Percentiles rank a stretch among this genome's conserved stretches.
These are phyloP conservation scores for Yamadazyma ubonensis DNA, from an alignment of 805 yeast genomes.

Conservation along the genomic window DNA sequence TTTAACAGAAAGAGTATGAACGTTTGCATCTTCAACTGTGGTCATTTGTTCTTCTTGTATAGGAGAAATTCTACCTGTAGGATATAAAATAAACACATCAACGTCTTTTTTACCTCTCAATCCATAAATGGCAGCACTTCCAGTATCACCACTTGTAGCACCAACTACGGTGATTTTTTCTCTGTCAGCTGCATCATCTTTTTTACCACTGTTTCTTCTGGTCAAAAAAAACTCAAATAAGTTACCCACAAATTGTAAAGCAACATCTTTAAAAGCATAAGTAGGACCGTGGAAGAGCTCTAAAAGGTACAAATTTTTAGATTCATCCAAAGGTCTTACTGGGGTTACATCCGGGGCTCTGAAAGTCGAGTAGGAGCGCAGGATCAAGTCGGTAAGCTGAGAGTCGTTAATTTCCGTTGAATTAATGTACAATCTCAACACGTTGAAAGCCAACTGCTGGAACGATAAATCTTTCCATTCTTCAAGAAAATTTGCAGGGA, in stretches of 20 bases:
- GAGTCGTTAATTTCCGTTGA: slow-evolving; percentile 67
- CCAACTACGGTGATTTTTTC: slow-evolving; percentile 94
- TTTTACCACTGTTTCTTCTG: slow-evolving; percentile 62
- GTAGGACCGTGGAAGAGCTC: slow-evolving; percentile 99
- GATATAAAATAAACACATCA: slow-evolving; percentile 94
- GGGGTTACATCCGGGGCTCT: slow-evolving; percentile 91
- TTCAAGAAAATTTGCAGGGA: slow-evolving; percentile 53
- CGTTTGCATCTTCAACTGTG: slow-evolving; percentile 87
- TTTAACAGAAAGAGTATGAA: slow-evolving; percentile 90
- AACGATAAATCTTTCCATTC: slow-evolving; percentile 76
- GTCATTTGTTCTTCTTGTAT: slow-evolving; percentile 99
- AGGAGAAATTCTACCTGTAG: slow-evolving; percentile 96
- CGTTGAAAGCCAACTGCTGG: slow-evolving; percentile 82
- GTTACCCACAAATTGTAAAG: slow-evolving; percentile 96
- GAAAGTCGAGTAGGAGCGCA: slow-evolving; percentile 85
- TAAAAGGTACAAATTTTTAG: slow-evolving; percentile 60
- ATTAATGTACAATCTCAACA: slow-evolving; percentile 76
- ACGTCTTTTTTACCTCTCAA: slow-evolving; percentile 95
- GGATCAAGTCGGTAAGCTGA: slow-evolving; percentile 63
- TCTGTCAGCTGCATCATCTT: slow-evolving; percentile 47
- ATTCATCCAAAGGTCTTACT: slow-evolving; percentile 57
- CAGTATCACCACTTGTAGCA: slow-evolving; percentile 99
- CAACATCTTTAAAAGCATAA: slow-evolving; percentile 98
- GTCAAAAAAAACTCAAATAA: slow-evolving; percentile 87
- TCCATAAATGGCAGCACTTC: slow-evolving; percentile 98